phyloP scores from a whole-genome alignment of 805 yeast genomes.

The Hanseniaspora meyeri region DNA sequence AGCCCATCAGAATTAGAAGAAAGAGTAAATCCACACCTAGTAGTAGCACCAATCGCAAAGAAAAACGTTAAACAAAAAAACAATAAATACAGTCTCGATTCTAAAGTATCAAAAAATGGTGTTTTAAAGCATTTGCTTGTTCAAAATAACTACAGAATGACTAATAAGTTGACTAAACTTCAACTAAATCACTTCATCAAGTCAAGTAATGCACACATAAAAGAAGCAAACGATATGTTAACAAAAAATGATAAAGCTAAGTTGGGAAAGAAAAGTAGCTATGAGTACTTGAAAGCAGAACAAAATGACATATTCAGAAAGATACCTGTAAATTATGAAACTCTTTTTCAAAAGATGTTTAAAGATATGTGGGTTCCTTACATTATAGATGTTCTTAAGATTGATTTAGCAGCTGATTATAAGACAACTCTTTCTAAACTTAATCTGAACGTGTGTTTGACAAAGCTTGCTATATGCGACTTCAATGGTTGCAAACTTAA shows the following conservation, averaged over 20 bases:
- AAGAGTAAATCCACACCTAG: conserved; percentile 24
- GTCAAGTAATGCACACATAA: conserved; percentile 20
- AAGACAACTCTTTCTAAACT: conserved; percentile 14
- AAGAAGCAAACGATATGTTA: conserved; percentile 22
- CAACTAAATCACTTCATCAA: conserved; percentile 18
- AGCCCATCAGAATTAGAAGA: conserved; percentile 18
- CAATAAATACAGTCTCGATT: conserved; percentile 5
- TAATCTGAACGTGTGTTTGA: conserved; percentile 29
- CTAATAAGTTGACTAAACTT: conserved; percentile 25
- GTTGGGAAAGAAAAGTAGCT: conserved; percentile 17
- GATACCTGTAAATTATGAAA: conserved; percentile 34
- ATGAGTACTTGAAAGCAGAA: conserved; percentile 20
- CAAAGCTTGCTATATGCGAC: conserved; percentile 63
- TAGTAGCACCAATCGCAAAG: conserved; percentile 26
- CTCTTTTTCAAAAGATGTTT: conserved; percentile 34
- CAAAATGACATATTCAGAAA: conserved; percentile 18
- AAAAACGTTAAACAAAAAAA: conserved; percentile 15
- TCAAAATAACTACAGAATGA: conserved; percentile 20
- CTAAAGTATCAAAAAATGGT: conserved; percentile 15
- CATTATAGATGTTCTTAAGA: conserved; percentile 42
- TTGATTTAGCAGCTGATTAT: conserved; percentile 14
- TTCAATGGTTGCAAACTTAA: conserved; percentile 61
- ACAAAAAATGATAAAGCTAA: conserved; percentile 12
- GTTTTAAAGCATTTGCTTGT: conserved; percentile 8
- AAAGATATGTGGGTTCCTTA: conserved; percentile 59